Evolutionary conservation across 2,329 filamentous ascomycete species (phyloP), one percentile per base, ranked within the genome.

Genomic region (Sporothrix variecibatus): DNA sequence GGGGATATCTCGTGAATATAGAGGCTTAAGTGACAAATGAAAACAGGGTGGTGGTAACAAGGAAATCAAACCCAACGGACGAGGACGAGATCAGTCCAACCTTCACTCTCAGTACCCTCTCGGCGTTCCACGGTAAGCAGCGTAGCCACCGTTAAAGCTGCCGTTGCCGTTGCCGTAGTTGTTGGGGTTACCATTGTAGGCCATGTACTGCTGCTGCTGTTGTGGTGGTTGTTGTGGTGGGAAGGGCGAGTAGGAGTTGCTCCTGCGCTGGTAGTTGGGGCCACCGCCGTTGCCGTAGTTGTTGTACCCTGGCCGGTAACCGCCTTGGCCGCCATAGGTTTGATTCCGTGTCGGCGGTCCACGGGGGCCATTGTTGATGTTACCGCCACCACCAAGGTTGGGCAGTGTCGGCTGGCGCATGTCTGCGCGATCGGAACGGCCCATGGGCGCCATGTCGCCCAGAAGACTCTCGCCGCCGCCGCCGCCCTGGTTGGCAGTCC

Each of bases 201-300:
- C 6, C 69, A 62, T 28, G 53, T 62, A 72, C 11, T 23, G n/a
- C 26, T 28, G n/a, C 26, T 28, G n/a, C 20, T 53, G 38, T 17
- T 69, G 46, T 3, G 31, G 64, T 43, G 28, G 67, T 40, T 72
- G 56, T 26, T 64, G 56, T n/a, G 56, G 43, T 15, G 71, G 71
- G 71, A 72, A 72, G 2, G 71, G 58, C 17, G 71, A 72, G 58
- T 72, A 72, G 2, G 71, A 67, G 71, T 65, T 53, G 71, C 28
- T 65, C 20, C 70, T 56, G 53, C 26, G 40, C 56, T 64, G 56
- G 56, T 28, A 23, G 38, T 60, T 49, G n/a, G 68, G 51, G 7
- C 49, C 34, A 26, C 15, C 40, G 69, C 51, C 34, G 3, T 28
- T 28, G 4, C 46, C 26, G 34, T 58, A 12, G 26, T 17, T 12